Evolutionary conservation across 2,329 filamentous ascomycete species (phyloP).

Genomic region (Phyllosticta citrichinensis): DNA sequence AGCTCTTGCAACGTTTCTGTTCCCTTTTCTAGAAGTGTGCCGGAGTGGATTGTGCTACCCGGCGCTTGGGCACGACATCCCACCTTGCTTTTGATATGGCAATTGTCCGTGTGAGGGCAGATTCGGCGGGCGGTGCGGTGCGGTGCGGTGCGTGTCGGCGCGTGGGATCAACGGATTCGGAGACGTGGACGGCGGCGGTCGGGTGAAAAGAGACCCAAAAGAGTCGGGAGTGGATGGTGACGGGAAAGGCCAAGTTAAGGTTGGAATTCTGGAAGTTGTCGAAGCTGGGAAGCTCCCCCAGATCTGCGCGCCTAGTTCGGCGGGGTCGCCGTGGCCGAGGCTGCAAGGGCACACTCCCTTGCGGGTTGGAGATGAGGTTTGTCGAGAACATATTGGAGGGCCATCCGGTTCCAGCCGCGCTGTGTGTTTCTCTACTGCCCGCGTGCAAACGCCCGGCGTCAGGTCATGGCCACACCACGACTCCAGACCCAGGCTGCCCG

Average conservation of each 20-base stretch:
- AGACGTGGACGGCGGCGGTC: not conserved
- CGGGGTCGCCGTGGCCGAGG: not conserved
- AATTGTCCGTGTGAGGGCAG: not conserved
- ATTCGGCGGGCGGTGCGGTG: not conserved
- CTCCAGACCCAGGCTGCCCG: slow-evolving; percentile 19
- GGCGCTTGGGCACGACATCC: not conserved
- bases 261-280: not conserved
- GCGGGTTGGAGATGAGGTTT: not conserved
- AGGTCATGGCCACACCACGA: slow-evolving; percentile 7
- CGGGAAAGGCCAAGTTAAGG: not conserved
- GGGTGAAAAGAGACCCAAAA: not conserved
- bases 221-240: not conserved
- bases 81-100: not conserved
- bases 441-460: slow-evolving; percentile 1
- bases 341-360: not conserved
- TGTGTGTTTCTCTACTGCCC: not conserved
- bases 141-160: not conserved
- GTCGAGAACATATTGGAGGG: not conserved
- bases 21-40: not conserved
- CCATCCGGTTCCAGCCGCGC: not conserved
- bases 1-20: not conserved
- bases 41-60: not conserved
- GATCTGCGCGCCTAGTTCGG: not conserved
- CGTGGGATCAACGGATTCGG: not conserved
- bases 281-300: not conserved